Percentiles rank a stretch among this genome's conserved stretches.
Evolutionary conservation across 2,329 filamentous ascomycete genomes (phyloP).

Genomic region (Scopulariopsis brevicaulis): DNA sequence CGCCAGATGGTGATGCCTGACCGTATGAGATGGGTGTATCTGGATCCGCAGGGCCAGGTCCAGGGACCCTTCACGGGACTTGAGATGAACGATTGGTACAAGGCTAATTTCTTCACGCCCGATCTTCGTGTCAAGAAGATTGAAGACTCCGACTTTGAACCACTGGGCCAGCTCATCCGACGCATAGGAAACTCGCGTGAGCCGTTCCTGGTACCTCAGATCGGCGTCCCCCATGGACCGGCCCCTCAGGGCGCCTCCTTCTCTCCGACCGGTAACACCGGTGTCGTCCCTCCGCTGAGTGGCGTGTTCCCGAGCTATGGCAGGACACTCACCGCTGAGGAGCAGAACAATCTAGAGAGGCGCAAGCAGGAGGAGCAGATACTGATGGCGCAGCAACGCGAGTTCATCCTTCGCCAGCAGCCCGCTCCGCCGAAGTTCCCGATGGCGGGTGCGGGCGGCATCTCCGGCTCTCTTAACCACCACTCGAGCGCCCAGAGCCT

Average conservation of each 20-base stretch:
- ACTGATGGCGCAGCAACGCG: constrained; percentile 89
- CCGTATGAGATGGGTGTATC: constrained; percentile 96
- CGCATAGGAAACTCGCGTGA: constrained; percentile 96
- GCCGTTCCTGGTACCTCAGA: constrained; percentile 94
- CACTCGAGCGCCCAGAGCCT: constrained; percentile 92
- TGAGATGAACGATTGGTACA: constrained; percentile 99
- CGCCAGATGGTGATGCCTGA: constrained; percentile 99
- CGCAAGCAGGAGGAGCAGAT: constrained; percentile 98
- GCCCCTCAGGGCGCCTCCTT: constrained; percentile 41
- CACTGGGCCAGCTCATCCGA: constrained; percentile 84
- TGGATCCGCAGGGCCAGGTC: constrained; percentile 82
- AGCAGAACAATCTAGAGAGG: constrained; percentile 93
- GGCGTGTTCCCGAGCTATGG: constrained; percentile 94
- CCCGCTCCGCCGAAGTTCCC: constrained; percentile 62
- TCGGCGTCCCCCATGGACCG: constrained; percentile 83
- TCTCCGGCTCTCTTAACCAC: constrained; percentile 55
- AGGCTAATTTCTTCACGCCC: constrained; percentile 92
- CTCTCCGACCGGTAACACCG: constrained; percentile 37
- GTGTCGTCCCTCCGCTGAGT: constrained; percentile 78
- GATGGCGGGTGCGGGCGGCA: constrained; percentile 27
- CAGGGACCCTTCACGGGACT: constrained; percentile 93
- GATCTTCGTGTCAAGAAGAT: constrained; percentile 91
- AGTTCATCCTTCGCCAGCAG: constrained; percentile 76
- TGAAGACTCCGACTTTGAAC: constrained; percentile 90
- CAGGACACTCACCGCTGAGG: constrained; percentile 89